phyloP scores from a whole-genome alignment of 116 monocot species.

The Posidonia oceanica region DNA sequence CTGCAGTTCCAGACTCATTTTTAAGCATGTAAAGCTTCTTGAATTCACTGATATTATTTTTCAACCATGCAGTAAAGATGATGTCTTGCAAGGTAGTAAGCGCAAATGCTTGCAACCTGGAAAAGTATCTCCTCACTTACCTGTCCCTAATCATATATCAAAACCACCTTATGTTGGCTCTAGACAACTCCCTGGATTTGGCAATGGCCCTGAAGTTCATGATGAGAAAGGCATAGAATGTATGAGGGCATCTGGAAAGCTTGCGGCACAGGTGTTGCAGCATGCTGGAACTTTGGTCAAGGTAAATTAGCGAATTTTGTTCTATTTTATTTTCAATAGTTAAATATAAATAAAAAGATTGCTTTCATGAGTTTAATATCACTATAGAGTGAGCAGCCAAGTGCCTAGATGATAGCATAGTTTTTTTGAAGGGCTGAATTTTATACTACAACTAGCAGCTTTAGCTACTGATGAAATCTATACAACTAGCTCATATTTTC shows the following conservation, averaged over 20 bases:
- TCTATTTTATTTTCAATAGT: neutral
- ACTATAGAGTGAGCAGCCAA: no score
- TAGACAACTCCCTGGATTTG: slow-evolving; percentile 50
- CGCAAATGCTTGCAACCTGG: slow-evolving; percentile 60
- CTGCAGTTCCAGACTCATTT: neutral
- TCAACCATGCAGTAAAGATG: slow-evolving; percentile 24
- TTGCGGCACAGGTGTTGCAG: slow-evolving; percentile 85
- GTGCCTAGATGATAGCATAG: no score
- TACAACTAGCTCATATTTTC: no score
- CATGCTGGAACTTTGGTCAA: slow-evolving; percentile 86
- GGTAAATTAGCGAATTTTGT: slow-evolving; percentile 24
- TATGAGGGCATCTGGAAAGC: slow-evolving; percentile 92
- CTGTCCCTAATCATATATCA: slow-evolving; percentile 67
- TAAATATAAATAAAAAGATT: neutral
- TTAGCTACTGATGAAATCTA: no score
- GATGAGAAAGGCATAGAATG: slow-evolving; percentile 68
- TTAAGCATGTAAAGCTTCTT: neutral
- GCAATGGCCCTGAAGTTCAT: slow-evolving; percentile 77
- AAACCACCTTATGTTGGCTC: slow-evolving; percentile 77
- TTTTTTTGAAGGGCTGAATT: no score
- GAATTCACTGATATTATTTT: slow-evolving; percentile 2
- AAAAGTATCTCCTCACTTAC: slow-evolving; percentile 70
- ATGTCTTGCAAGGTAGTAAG: slow-evolving; percentile 18
- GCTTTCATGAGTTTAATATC: no score
- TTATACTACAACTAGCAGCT: no score